Evolutionary conservation across 2,329 filamentous ascomycete species (phyloP), one percentile per base, ranked within the genome.

Genomic region (Aspergillus ruber): DNA sequence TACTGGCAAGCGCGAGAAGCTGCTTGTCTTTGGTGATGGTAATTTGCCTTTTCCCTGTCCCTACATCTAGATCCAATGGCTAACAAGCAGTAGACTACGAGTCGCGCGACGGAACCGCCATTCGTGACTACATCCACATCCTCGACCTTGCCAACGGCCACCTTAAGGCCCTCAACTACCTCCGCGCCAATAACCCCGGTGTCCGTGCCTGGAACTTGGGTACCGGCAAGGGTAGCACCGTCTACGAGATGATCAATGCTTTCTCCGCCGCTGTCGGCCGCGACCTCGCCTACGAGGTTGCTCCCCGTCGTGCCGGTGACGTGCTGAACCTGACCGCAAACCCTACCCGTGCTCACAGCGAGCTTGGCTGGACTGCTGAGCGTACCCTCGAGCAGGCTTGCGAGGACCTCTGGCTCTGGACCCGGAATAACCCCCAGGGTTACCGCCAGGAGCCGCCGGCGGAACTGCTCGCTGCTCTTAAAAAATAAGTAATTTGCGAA

Each of bases 201-300:
- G 87, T 96, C 57, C 86, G 88, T 67, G 90, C 90, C 48, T 98
- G 91, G 91, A 98, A 98, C 73, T 70, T 98, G 57, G 94, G 94
- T 49, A 95, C 90, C 0, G 93, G 93, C 52, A 88, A 86, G 59
- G 93, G 93, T 58, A 94, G 86, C 71, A 98, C 93, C 18, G 93
- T 98, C 48, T 93, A 90, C 65, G 90, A 98, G 68, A 98, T 98
- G 76, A 84, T 98, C 80, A 88, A 91, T 58, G 90, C 93, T 46
- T 98, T 98, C 75, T 87, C 84, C 72, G 73, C 81, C 44, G 89
- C 88, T 15, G 90, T 96, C 18, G 93, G 93, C 52, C 85, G 83
- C 44, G 83, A 93, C 48, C 79, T 98, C 21, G 80, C 86, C 33
- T 97, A 97, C 74, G 79, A 96, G 67, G 86, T 97, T 49, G 87